Evolutionary conservation across 495 filamentous ascomycete genomes (phyloP).

Genomic region (Cryomyces minteri): DNA sequence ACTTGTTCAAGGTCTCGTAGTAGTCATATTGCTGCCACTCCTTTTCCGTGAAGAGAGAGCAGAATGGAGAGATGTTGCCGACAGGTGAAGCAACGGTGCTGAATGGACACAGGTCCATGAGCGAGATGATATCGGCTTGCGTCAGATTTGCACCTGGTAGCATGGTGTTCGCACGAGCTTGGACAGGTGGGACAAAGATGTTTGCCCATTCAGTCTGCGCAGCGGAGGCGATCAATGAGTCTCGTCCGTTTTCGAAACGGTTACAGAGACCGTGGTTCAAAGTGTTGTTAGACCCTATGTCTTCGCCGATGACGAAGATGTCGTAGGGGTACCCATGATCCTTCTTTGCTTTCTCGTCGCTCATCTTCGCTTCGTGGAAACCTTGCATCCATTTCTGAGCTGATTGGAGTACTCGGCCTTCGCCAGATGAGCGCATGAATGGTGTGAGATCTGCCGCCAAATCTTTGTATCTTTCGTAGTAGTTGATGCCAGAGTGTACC

Average conservation of each 20-base stretch:
- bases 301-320: slow-evolving; percentile 48
- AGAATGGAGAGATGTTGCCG: slow-evolving; percentile 41
- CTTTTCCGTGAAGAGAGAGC: slow-evolving; percentile 41
- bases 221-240: slow-evolving; percentile 24
- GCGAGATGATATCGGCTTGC: slow-evolving; percentile 33
- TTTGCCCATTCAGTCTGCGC: slow-evolving; percentile 34
- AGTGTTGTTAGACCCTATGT: slow-evolving; percentile 49
- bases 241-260: slow-evolving; percentile 31
- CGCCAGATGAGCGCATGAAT: slow-evolving; percentile 53
- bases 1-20: slow-evolving; percentile 56
- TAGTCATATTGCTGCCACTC: slow-evolving; percentile 70
- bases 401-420: slow-evolving; percentile 54
- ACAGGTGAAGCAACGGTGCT: slow-evolving; percentile 40
- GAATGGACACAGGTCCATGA: slow-evolving; percentile 83
- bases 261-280: slow-evolving; percentile 53
- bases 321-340: slow-evolving; percentile 28
- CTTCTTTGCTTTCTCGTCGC: slow-evolving; percentile 20
- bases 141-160: slow-evolving; percentile 43
- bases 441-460: slow-evolving; percentile 36
- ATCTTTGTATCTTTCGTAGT: slow-evolving; percentile 47
- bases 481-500: slow-evolving; percentile 52
- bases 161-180: slow-evolving; percentile 37
- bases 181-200: slow-evolving; percentile 42
- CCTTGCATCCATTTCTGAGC: slow-evolving; percentile 56
- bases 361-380: slow-evolving; percentile 37